phyloP scores from a whole-genome alignment of 306 rosid genomes.

The Leucaena leucocephala region DNA sequence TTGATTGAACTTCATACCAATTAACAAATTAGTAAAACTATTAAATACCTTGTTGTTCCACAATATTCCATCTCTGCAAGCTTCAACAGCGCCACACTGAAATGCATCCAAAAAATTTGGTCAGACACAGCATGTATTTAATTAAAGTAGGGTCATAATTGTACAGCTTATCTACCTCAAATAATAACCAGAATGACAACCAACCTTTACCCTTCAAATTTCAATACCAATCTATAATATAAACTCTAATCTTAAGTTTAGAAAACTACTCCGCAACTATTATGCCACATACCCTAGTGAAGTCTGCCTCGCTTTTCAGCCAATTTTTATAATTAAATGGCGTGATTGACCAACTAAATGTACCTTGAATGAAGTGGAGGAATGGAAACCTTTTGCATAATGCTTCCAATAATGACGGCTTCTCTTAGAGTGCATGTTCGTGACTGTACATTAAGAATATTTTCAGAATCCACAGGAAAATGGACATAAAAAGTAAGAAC shows the following conservation, averaged over 20 bases:
- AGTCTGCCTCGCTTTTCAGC: slow-evolving; percentile 1
- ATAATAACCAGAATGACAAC: slow-evolving; percentile 10
- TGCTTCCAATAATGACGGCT: slow-evolving; percentile 92
- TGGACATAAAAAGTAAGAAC: not conserved
- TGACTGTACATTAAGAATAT: slow-evolving; percentile 59
- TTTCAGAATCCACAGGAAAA: slow-evolving; percentile 26
- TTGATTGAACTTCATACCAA: not conserved
- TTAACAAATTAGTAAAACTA: not conserved
- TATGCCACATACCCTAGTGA: not conserved
- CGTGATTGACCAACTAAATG: slow-evolving; percentile 24
- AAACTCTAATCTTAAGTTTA: not conserved
- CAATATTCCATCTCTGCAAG: slow-evolving; percentile 91
- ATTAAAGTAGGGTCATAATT: slow-evolving; percentile 14
- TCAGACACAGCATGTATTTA: slow-evolving; percentile 28
- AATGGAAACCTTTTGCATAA: slow-evolving; percentile 79
- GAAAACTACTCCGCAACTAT: not conserved
- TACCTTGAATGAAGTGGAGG: slow-evolving; percentile 97
- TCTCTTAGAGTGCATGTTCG: slow-evolving; percentile 84
- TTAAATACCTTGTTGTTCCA: slow-evolving; percentile 94
- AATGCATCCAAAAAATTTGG: slow-evolving; percentile 39
- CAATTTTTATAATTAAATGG: slow-evolving; percentile 1
- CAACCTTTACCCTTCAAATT: slow-evolving; percentile 1
- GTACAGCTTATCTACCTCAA: not conserved
- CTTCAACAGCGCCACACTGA: slow-evolving; percentile 87
- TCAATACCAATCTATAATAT: not conserved